Percentiles rank a stretch among this genome's conserved stretches.
phyloP scores from a whole-genome alignment of 1,139 yeast species.

The Lodderomyces parapsilosis region DNA sequence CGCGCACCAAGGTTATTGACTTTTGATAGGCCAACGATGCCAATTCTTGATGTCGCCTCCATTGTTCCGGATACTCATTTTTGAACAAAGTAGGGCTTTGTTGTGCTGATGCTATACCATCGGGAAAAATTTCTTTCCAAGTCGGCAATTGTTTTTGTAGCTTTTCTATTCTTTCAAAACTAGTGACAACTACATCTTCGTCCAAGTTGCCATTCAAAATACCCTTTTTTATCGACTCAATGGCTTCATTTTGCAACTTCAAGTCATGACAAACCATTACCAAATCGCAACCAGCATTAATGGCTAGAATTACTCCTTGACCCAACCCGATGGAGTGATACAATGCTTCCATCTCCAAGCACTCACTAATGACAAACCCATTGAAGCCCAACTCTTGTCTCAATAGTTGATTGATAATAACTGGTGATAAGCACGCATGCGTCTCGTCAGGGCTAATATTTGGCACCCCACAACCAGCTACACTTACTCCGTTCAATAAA shows the following conservation, averaged over 20 bases:
- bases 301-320: conserved; percentile 63
- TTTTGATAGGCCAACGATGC: conserved; percentile 50
- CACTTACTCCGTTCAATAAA: conserved; percentile 56
- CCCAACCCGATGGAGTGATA: conserved; percentile 64
- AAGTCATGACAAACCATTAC: conserved; percentile 62
- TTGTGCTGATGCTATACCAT: conserved; percentile 32
- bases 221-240: conserved; percentile 54
- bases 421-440: conserved; percentile 63
- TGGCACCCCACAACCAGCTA: conserved; percentile 72
- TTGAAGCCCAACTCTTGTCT: conserved; percentile 54
- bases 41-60: conserved; percentile 45
- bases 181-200: conserved; percentile 40
- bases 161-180: conserved; percentile 44
- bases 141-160: conserved; percentile 44
- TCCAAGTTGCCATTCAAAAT: conserved; percentile 53
- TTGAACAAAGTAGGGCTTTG: conserved; percentile 26
- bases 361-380: conserved; percentile 64
- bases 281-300: conserved; percentile 66
- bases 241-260: conserved; percentile 59
- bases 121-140: conserved; percentile 51
- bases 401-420: conserved; percentile 52
- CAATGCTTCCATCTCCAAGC: conserved; percentile 65
- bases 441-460: conserved; percentile 60
- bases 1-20: conserved; percentile 58
- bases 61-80: conserved; percentile 28